Base-by-base conservation (phyloP, 176 grass and related monocot genomes). In the Oryza punctata region DNA sequence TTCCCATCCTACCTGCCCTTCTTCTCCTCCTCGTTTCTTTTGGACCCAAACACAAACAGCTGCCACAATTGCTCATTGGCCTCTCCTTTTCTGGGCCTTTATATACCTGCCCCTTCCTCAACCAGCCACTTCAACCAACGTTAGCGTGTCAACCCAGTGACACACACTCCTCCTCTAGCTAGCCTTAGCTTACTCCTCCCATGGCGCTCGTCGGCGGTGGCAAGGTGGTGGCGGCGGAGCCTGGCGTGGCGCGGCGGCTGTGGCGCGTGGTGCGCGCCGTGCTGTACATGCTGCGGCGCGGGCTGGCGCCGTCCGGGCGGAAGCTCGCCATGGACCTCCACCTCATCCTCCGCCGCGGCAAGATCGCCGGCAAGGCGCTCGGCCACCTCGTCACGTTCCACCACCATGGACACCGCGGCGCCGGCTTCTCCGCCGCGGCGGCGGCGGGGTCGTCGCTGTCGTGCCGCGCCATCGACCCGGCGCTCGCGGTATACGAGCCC, bases 321-420 rank as follows among this genome's bases (percentile, higher is more conserved):
- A 98, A 98, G 91, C 79, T 98, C 11, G 85, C 86, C 87, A 80
- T 91, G 72, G 95, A 98, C 76, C 60, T 98, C 68, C 35, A 84
- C 85, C 87, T 95, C 78, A 87, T 95, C 67, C 70, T 98, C 75
- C 82, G 78, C 77, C 92, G 90, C 5, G 87, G 95, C 71, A 98
- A 98, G 84, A 32, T 93, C 78, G 87, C 91, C 12, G 78, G 95
- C 19, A 94, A 89, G 88, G 87, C 82, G 27, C 87, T 98, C 78
- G 87, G 86, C 4, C 75, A 91, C 59, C 87, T 92, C 67, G 60
- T 94, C 46, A 71, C 46, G 41, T 89, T 78, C 87, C 87, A 88
- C 73, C 67, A 86, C 63, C 37, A 38, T 38, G 67, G 59, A 18
- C 33, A 54, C 35, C 30, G 18, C 33, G 4, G 3, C 19, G n/a